A percentile compares a stretch with the other conserved stretches of the same genome.
These are phyloP conservation scores for Daldinia sp. DNA, from an alignment of 2,329 filamentous ascomycete species.

Conservation along the genomic window DNA sequence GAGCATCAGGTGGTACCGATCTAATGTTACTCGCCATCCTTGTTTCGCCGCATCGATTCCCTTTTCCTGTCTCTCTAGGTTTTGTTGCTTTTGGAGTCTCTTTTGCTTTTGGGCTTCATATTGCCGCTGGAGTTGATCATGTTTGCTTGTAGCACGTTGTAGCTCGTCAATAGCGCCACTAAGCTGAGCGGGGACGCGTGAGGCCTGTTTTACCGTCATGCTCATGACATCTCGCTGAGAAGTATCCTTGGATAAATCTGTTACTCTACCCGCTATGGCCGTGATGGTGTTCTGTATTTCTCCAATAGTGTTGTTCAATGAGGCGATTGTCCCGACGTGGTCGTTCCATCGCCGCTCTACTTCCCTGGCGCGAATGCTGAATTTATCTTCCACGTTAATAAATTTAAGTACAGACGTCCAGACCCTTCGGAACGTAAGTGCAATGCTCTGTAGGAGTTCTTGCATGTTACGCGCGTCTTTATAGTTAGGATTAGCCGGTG, in stretches of 20 bases:
- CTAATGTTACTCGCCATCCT: neutral
- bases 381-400: neutral
- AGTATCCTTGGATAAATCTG: neutral
- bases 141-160: conserved; percentile 7
- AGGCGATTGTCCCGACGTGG: neutral
- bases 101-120: conserved; percentile 11
- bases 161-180: conserved; percentile 14
- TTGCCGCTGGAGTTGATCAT: conserved; percentile 8
- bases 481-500: neutral
- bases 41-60: neutral
- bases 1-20: conserved; percentile 2
- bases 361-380: neutral
- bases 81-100: conserved; percentile 10
- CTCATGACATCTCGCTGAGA: neutral
- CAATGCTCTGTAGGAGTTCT: neutral
- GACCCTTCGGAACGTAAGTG: neutral
- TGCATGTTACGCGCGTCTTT: neutral
- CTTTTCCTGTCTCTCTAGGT: neutral
- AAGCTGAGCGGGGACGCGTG: conserved; percentile 11
- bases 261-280: neutral
- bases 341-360: neutral
- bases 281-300: neutral
- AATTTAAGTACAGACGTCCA: conserved; percentile 1
- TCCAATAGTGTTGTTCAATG: neutral
- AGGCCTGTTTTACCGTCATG: conserved; percentile 18